Base-by-base conservation (phyloP, 768 basidiomycete species). In the Crassisporium funariophilum region DNA sequence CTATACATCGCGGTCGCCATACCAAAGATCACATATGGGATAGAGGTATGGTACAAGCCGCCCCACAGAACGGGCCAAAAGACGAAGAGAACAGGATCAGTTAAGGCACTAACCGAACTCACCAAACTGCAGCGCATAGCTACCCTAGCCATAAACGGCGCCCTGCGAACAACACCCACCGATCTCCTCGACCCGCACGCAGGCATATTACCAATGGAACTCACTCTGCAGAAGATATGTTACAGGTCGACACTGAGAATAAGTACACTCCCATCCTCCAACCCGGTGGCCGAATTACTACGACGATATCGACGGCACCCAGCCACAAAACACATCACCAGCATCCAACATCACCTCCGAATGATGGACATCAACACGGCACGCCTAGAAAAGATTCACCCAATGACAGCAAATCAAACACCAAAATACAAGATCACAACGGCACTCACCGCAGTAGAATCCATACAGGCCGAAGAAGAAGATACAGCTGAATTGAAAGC, bases 171-270 rank as follows among this genome's bases (percentile, higher is more conserved):
- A 4, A 45, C 61, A 1, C 49, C 55, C 1, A 57, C 37, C 4
- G 52, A 56, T 35, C 9, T 46, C 4, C 47, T 60, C 1, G 55
- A 61, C n/a, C 12, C 44, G 5, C 54, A 59, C 12, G 53, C 55
- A 8, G 40, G 50, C 29, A 19, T 60, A 4, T 41, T 49, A 11
- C 41, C 41, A 12, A 20, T 16, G 9, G 27, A 42, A 13, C 41
- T 42, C 4, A 42, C 13, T 19, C 41, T 42, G 9, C 10, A 24
- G 8, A 17, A 31, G 23, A 27, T 42, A 4, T 42, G 41, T 19
- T 24, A 42, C 41, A 42, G 23, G 19, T 13, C 21, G 7, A 4
- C 20, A 27, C n/a, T 42, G 4, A 12, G 24, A 13, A 15, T 31
- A 5, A 11, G n/a, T 4, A 27, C 20, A 4, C 23, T 27, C 11